Conservation (phyloP, 345 rosid species). For the Hibiscus syriacus region DNA sequence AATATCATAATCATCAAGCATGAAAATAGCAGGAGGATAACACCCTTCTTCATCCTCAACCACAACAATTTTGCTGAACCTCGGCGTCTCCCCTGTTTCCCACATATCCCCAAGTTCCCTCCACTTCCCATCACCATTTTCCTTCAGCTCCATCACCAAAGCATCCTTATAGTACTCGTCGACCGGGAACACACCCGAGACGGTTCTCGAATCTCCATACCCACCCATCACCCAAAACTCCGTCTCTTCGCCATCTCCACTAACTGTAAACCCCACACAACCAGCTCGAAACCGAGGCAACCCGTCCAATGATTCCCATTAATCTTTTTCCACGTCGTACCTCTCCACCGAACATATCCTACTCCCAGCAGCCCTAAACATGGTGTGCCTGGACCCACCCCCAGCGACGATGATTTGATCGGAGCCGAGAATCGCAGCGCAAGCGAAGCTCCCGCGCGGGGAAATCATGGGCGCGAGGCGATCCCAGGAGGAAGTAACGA, state of each 20-base stretch:
- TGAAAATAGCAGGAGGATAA: constrained; percentile 52
- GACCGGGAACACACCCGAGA: constrained; percentile 72
- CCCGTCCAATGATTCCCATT: constrained; percentile 61
- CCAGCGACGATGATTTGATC: constrained; percentile 76
- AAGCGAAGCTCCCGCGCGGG: constrained; percentile 90
- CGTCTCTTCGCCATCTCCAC: constrained; percentile 31
- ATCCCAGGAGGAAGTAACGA: constrained; percentile 54
- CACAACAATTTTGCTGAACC: constrained; percentile 67
- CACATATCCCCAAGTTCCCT: constrained; percentile 79
- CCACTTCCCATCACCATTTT: constrained; percentile 43
- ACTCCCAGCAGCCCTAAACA: constrained; percentile 82
- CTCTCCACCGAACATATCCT: constrained; percentile 73
- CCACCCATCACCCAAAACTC: constrained; percentile 99
- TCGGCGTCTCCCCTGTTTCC: constrained; percentile 49
- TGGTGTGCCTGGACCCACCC: constrained; percentile 72
- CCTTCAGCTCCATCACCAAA: constrained; percentile 54
- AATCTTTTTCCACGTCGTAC: constrained; percentile 59
- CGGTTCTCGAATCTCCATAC: constrained; percentile 68
- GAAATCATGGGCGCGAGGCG: constrained; percentile 64
- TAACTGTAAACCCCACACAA: constrained; percentile 58
- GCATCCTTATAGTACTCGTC: constrained; percentile 82
- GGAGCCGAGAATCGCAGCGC: constrained; percentile 37
- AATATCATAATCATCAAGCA: constrained; percentile 60
- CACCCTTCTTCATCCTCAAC: constrained; percentile 43
- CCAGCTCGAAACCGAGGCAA: constrained; percentile 85